Conservation (phyloP, 257 asterid species). For the Primulina eburnea region DNA sequence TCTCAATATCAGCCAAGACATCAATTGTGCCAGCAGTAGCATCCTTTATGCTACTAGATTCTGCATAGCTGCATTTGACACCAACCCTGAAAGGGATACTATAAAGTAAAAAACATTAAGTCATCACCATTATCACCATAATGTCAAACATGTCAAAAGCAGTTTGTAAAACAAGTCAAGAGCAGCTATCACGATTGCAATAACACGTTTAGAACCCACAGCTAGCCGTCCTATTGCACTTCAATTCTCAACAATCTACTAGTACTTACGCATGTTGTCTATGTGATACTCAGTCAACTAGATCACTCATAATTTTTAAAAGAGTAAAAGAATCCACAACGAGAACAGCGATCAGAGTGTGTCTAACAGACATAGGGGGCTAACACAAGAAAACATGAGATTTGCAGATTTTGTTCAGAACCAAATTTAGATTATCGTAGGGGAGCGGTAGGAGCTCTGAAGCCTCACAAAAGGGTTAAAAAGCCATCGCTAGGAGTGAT, state of each 20-base stretch:
- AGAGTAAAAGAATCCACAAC: background rate
- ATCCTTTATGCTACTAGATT: conserved; percentile 34
- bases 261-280: background rate
- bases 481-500: background rate
- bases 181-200: background rate
- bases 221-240: background rate
- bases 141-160: background rate
- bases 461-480: background rate
- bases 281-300: background rate
- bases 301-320: background rate
- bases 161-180: background rate
- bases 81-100: conserved; percentile 41
- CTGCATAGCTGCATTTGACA: conserved; percentile 71
- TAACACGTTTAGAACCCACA: background rate
- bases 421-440: background rate
- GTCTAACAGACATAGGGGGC: background rate
- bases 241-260: background rate
- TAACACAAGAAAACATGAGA: background rate
- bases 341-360: too few species aligned
- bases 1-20: conserved; percentile 80
- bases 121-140: conserved; percentile 20
- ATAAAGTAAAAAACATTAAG: conserved; percentile 14
- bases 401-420: background rate
- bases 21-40: conserved; percentile 58
- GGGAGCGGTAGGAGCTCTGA: background rate